Evolutionary conservation across 2,329 filamentous ascomycete genomes (phyloP).

Genomic region (Sporothrix globosa): DNA sequence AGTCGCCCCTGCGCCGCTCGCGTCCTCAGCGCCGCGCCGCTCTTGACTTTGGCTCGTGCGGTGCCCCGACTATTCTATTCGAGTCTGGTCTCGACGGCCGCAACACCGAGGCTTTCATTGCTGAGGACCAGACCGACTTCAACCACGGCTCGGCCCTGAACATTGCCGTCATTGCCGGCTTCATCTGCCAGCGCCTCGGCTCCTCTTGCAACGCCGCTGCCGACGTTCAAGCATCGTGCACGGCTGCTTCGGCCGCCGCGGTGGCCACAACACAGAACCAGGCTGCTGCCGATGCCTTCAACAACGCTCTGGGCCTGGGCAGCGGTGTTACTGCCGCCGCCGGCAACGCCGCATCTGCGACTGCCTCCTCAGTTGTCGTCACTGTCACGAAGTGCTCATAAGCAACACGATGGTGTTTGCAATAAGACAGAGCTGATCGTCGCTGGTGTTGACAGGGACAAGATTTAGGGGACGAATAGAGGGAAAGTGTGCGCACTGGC

Average conservation of each 20-base stretch:
- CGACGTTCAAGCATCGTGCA: conserved; percentile 39
- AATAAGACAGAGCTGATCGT: not conserved
- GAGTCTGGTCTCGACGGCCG: conserved; percentile 51
- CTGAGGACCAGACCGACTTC: conserved; percentile 48
- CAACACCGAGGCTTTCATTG: conserved; percentile 48
- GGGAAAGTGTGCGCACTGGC: not conserved
- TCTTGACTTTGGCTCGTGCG: conserved; percentile 48
- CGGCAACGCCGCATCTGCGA: conserved; percentile 25
- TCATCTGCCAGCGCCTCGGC: conserved; percentile 52
- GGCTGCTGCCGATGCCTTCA: conserved; percentile 44
- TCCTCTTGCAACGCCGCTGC: conserved; percentile 43
- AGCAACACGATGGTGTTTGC: not conserved
- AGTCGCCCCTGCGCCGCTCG: conserved; percentile 25
- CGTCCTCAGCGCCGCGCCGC: conserved; percentile 28
- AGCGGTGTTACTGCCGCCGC: conserved; percentile 25
- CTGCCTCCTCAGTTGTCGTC: conserved; percentile 35
- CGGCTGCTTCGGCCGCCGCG: conserved; percentile 40
- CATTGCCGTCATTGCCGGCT: conserved; percentile 52
- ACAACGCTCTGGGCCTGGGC: conserved; percentile 39
- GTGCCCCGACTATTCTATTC: conserved; percentile 50
- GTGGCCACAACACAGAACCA: conserved; percentile 41
- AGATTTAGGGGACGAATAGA: not conserved
- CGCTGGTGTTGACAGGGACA: not conserved
- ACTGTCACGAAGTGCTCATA: conserved; percentile 38
- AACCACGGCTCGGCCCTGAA: conserved; percentile 53